Evolutionary conservation across 1,284 basidiomycete species (phyloP).

Genomic region (Hymenochaete sp.): DNA sequence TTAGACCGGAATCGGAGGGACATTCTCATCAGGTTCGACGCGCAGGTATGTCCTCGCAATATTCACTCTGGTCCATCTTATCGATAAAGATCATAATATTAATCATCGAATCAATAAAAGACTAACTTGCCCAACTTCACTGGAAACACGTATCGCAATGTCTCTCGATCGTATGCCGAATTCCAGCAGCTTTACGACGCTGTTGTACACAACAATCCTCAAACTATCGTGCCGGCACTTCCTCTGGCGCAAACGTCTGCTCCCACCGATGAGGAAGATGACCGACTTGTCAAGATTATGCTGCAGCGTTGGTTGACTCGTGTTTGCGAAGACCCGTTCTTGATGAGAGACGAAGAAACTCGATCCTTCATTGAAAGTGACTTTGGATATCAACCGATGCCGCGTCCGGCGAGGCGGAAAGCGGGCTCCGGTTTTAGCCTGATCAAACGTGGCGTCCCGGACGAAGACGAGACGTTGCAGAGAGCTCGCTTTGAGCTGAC

Average conservation of each 20-base stretch:
- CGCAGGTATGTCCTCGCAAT: constrained; percentile 54
- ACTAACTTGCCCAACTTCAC: constrained; percentile 90
- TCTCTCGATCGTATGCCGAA: constrained; percentile 84
- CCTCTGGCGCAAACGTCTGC: constrained; percentile 89
- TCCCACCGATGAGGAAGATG: constrained; percentile 92
- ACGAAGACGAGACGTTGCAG: constrained; percentile 80
- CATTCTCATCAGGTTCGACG: constrained; percentile 85
- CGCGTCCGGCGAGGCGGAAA: constrained; percentile 58
- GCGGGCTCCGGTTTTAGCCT: constrained; percentile 57
- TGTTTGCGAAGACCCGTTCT: constrained; percentile 80
- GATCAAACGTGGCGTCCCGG: constrained; percentile 64
- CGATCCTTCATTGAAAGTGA: constrained; percentile 91
- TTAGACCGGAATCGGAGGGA: constrained; percentile 91
- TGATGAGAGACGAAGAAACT: constrained; percentile 83
- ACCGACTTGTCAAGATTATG: constrained; percentile 85
- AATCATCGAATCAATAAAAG: constrained; percentile 32
- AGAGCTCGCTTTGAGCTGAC: constrained; percentile 85
- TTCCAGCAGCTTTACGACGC: constrained; percentile 89
- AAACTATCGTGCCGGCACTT: constrained; percentile 86
- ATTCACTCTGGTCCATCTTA: background rate
- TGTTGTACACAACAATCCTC: constrained; percentile 74
- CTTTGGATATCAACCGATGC: constrained; percentile 84
- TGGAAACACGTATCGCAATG: constrained; percentile 80
- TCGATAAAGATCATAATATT: background rate
- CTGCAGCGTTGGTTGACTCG: constrained; percentile 88